Percentiles rank a stretch among this genome's conserved stretches.
These are phyloP conservation scores for Lenwebbia sp. DNA, from an alignment of 345 rosid genomes.

Conservation along the genomic window DNA sequence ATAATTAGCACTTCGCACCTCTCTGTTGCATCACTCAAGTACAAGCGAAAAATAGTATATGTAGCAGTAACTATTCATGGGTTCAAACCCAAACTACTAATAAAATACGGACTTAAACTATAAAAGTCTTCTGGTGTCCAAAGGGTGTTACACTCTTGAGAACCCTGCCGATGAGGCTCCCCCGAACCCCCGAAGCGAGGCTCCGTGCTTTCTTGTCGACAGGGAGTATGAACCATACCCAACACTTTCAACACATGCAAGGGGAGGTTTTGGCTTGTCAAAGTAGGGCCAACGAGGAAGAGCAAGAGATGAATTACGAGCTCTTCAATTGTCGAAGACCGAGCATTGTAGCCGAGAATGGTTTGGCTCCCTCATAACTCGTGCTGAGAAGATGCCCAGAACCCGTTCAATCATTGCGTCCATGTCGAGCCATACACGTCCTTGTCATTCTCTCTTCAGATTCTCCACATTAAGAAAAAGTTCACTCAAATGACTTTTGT, in stretches of 20 bases:
- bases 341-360: neutral
- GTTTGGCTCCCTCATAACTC: neutral
- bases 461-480: neutral
- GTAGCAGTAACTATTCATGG: no score
- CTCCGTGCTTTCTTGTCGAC: no score
- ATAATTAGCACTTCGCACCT: no score
- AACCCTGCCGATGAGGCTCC: no score
- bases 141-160: no score
- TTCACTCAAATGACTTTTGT: neutral
- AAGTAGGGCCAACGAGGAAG: neutral
- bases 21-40: no score
- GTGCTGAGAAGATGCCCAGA: neutral
- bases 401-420: neutral
- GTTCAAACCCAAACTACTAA: no score
- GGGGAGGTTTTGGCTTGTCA: neutral
- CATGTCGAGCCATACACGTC: neutral
- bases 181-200: no score
- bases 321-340: neutral
- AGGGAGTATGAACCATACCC: no score
- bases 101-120: no score
- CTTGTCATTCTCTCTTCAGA: constrained; percentile 1
- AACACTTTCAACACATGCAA: neutral
- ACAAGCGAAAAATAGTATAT: no score
- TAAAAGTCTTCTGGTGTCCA: no score
- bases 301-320: neutral